A percentile compares a stretch with the other conserved stretches of the same genome.
These are phyloP conservation scores for Rutstroemia sp. DNA, from an alignment of 2,329 filamentous ascomycete species.

Conservation along the genomic window DNA sequence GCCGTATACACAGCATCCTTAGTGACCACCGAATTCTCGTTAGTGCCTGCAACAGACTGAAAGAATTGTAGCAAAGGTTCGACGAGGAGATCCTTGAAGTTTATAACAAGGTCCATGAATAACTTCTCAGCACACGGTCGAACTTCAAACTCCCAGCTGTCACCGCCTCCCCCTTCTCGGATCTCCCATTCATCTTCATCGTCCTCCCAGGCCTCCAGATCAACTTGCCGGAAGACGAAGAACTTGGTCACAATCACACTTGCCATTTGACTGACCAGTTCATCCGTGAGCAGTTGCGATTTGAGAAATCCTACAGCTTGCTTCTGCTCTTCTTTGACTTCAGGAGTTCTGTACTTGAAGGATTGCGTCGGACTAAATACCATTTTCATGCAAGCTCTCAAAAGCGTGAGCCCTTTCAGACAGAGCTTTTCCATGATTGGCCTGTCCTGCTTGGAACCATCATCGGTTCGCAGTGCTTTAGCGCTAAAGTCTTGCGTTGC, in stretches of 20 bases:
- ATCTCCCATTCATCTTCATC: slow-evolving; percentile 95
- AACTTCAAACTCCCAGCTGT: slow-evolving; percentile 87
- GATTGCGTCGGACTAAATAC: slow-evolving; percentile 73
- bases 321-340: slow-evolving; percentile 70
- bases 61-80: slow-evolving; percentile 79
- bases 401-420: slow-evolving; percentile 72
- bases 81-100: slow-evolving; percentile 77
- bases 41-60: slow-evolving; percentile 61
- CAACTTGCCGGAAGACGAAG: slow-evolving; percentile 77
- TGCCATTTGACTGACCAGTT: slow-evolving; percentile 73
- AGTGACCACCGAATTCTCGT: slow-evolving; percentile 58
- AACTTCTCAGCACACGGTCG: slow-evolving; percentile 89
- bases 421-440: slow-evolving; percentile 71
- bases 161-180: slow-evolving; percentile 74
- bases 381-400: slow-evolving; percentile 79
- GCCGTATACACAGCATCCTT: slow-evolving; percentile 96
- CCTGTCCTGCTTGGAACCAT: slow-evolving; percentile 43
- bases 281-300: slow-evolving; percentile 64
- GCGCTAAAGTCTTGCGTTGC: slow-evolving; percentile 33
- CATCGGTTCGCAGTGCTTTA: slow-evolving; percentile 39
- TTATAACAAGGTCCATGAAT: slow-evolving; percentile 82
- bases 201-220: slow-evolving; percentile 87
- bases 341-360: slow-evolving; percentile 72
- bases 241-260: slow-evolving; percentile 80
- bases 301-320: slow-evolving; percentile 64